Evolutionary conservation across 2,329 filamentous ascomycete species (phyloP), one percentile per base, ranked within the genome.

Genomic region (Dendrostoma leiphaemia): DNA sequence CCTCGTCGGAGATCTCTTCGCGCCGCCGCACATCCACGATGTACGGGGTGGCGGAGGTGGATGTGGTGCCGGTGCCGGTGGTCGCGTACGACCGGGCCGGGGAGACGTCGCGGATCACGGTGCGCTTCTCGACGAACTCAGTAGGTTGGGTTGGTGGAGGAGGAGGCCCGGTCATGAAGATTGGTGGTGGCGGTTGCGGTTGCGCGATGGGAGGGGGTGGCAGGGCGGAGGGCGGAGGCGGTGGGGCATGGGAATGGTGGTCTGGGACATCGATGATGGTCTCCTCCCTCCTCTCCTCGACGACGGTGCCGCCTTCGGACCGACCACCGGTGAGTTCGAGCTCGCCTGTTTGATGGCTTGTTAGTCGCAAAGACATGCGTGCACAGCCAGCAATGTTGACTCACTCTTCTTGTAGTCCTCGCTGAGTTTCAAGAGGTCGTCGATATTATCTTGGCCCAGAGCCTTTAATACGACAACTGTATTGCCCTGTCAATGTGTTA

Each of bases 391-490:
- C 7, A 9, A 15, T 5, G 29, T 8, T 13, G 6, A 64, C 76
- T 65, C 63, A 82, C 80, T 76, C 65, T 81, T 80, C 66, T 81
- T 85, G 71, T 90, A 91, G 29, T 88, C 84, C 64, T 91, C 89
- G 69, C 90, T 95, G 47, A 91, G 77, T 64, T 84, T 87, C 63
- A 97, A 88, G 41, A 97, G 79, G 64, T 95, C 89, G 62, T 97
- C 91, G 59, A 97, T 97, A 63, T 96, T 91, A 17, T 93, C 85
- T 63, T 95, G 92, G 15, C 90, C 89, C 5, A 97, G 79, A 9
- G 93, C 92, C 65, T 90, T 88, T 62, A 89, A 84, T 31, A 97
- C 85, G 49, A 96, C 82, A 62, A 94, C 84, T 21, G 88, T 88
- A 61, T 88, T 86, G 35, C 88, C 90, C 89, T 94, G 61, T 84